Evolutionary conservation across 345 rosid species (phyloP).

Genomic region (Linum usitatissimum): DNA sequence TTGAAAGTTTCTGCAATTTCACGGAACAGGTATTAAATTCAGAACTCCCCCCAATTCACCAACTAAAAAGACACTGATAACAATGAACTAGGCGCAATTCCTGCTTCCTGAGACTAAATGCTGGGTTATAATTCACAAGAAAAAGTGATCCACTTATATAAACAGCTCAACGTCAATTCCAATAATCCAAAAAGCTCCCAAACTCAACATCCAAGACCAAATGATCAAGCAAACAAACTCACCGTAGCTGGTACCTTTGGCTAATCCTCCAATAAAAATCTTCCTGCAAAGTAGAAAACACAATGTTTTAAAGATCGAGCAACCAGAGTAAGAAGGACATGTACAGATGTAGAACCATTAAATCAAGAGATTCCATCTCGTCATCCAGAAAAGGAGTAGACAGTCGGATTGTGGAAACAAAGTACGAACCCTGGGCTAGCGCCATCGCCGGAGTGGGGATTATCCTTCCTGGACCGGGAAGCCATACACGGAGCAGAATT

Average conservation of each 20-base stretch:
- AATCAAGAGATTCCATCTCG: background rate
- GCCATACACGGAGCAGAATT: constrained; percentile 31
- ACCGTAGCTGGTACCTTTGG: constrained; percentile 63
- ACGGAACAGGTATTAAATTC: background rate
- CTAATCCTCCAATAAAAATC: constrained; percentile 80
- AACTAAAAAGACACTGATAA: background rate
- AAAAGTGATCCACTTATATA: background rate
- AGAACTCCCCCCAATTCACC: background rate
- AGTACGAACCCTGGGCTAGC: constrained; percentile 67
- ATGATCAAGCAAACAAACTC: constrained; percentile 2
- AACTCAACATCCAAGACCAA: background rate
- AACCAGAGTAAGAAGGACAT: background rate
- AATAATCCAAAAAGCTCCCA: background rate
- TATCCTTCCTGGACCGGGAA: constrained; percentile 40
- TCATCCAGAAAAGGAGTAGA: background rate
- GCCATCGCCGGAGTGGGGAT: constrained; percentile 51
- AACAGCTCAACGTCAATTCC: background rate
- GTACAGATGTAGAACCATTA: background rate
- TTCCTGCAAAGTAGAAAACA: constrained; percentile 29
- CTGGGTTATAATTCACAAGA: no score
- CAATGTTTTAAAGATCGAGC: background rate
- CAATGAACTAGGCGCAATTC: background rate
- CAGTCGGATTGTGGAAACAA: background rate
- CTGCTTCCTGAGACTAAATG: background rate
- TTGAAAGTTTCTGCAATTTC: constrained; percentile 45